Evolutionary conservation across 768 basidiomycete genomes (phyloP).

Genomic region (Podaxis sp.): DNA sequence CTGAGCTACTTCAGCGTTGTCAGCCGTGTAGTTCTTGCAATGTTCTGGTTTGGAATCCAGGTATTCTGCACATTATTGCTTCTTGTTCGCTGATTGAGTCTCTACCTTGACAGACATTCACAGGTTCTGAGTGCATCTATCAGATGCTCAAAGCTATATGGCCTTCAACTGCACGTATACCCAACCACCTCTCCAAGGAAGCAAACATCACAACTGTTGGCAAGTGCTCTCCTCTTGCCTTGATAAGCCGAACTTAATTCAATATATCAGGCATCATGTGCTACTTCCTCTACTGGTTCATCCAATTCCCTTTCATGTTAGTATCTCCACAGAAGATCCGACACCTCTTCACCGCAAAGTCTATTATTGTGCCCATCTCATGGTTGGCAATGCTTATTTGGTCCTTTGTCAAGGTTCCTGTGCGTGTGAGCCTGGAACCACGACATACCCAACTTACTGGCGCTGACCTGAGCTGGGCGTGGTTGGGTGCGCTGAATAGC

Average conservation of each 20-base stretch:
- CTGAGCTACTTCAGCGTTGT: constrained; percentile 85
- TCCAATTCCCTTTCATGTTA: constrained; percentile 76
- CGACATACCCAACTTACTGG: constrained; percentile 53
- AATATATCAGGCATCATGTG: constrained; percentile 57
- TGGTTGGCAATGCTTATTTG: constrained; percentile 78
- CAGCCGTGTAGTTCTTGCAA: constrained; percentile 69
- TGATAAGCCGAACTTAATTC: background rate
- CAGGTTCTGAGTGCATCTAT: constrained; percentile 73
- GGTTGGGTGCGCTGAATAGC: constrained; percentile 75
- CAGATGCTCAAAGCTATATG: constrained; percentile 86
- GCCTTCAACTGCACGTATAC: constrained; percentile 66
- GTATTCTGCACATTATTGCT: constrained; percentile 25
- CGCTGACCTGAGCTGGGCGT: constrained; percentile 67
- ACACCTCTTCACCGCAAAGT: constrained; percentile 73
- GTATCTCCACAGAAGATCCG: constrained; percentile 78
- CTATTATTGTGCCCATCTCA: constrained; percentile 59
- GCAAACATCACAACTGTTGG: constrained; percentile 67
- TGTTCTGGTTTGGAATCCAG: constrained; percentile 85
- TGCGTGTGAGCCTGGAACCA: constrained; percentile 56
- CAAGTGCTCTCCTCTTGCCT: constrained; percentile 23
- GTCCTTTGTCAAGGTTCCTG: constrained; percentile 70
- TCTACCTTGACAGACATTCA: constrained; percentile 38
- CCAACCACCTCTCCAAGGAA: constrained; percentile 58
- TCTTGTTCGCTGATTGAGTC: background rate
- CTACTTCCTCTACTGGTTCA: constrained; percentile 76